Evolutionary conservation across 2,329 filamentous ascomycete species (phyloP), one percentile per base, ranked within the genome.

Genomic region (Fusarium penzigii): DNA sequence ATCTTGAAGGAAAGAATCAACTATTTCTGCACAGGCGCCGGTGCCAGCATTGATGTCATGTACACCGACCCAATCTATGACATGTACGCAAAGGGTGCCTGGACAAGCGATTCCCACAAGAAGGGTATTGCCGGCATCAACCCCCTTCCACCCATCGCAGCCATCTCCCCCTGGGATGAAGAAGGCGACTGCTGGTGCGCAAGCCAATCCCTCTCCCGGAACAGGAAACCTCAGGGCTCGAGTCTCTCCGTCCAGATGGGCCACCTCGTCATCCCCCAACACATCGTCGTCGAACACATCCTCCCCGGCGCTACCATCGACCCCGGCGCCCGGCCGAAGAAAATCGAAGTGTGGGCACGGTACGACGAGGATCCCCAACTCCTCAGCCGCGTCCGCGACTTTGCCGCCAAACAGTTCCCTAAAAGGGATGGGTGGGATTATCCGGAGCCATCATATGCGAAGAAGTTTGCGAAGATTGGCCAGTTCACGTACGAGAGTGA

Each of bases 121-220:
- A 59, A 62, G 6, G 68, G 66, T 2, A 5, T 64, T 17, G 39
- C 48, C 2, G 57, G 59, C 38, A 20, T 63, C 10, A 49, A 59
- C 5, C 59, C 59, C 1, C 48, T 52, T 3, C 72, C 78, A 1
- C 78, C 80, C 0, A 64, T 74, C n/a, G 70, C 77, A 1, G 90
- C 88, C 1, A 77, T 96, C 2, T 46, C 51, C 2, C 72, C 77
- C 4, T 96, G 92, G 91, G 76, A 85, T 10, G 89, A 96, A 44
- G 81, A 87, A 34, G 90, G 89, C 17, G 89, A 97, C 56, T 95
- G 91, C 71, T 97, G 91, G 89, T 97, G 93, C 69, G 85, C 87
- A 5, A 79, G 76, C 0, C 66, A 65, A 4, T 72, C 73, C 1
- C 58, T 65, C 11, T 72, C 78, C 44, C 68, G 68, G 13, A 72